phyloP scores from a whole-genome alignment of 2,329 filamentous ascomycete species.

The Ophiosphaerella korrae region DNA sequence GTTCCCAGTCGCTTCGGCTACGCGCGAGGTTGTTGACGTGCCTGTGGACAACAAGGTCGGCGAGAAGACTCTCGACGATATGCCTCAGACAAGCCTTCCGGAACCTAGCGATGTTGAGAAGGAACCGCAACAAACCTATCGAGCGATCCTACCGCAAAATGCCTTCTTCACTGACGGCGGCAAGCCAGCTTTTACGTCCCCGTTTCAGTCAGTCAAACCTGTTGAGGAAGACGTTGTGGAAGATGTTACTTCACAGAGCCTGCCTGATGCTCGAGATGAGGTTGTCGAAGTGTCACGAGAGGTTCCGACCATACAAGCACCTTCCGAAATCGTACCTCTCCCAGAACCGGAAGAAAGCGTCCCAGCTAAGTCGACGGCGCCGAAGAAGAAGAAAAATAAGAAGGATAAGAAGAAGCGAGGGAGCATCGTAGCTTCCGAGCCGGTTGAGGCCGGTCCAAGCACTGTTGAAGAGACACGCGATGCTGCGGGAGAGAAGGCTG shows the following conservation, averaged over 20 bases:
- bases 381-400: conserved; percentile 33
- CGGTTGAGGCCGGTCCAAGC: background rate
- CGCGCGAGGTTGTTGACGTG: background rate
- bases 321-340: background rate
- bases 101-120: background rate
- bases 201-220: background rate
- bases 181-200: conserved; percentile 7
- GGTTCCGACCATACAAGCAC: background rate
- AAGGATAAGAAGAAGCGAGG: conserved; percentile 31
- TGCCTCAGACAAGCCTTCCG: background rate
- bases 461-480: background rate
- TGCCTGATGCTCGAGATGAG: background rate
- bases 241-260: background rate
- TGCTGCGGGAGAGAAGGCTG: background rate
- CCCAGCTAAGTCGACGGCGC: conserved; percentile 10
- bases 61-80: background rate
- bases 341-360: background rate
- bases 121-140: background rate
- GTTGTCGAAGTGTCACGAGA: background rate
- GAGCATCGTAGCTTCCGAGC: conserved; percentile 7
- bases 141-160: background rate
- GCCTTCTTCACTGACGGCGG: conserved; percentile 12
- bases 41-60: no score
- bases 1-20: background rate
- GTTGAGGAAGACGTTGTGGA: background rate